Base-by-base conservation (phyloP, 2,329 filamentous ascomycete species). In the Xylogone sp. region DNA sequence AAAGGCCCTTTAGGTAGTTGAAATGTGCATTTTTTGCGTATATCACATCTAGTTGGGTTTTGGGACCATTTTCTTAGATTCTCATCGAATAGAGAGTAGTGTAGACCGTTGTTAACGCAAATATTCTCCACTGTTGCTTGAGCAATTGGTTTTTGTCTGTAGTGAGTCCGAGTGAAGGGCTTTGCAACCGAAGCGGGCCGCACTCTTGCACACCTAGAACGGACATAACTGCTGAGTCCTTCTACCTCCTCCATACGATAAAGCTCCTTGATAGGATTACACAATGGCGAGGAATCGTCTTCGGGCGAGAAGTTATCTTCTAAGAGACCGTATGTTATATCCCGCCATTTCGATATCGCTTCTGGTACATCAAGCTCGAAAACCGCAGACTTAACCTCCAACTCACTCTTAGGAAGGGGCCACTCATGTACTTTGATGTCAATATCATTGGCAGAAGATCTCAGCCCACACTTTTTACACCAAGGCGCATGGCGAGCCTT, bases 351-450 rank as follows among this genome's bases (percentile, higher is more conserved):
- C 0, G 59, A 59, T 29, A 79, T 75, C 0, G 59, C 22, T 0
- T 20, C 3, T 0, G 80, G 79, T 0, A 72, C 54, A 0, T 57
- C 48, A 0, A 84, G 63, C 55, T 84, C 81, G 46, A 84, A 84
- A 0, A 84, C 68, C 0, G 71, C 69, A 0, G 76, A 68, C 51
- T 77, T 74, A 0, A 69, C 69, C 10, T 68, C 22, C 0, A 53
- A 5, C 0, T 43, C 0, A 0, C 68, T 16, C 16, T 12, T 20
- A 0, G 79, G 74, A 0, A 85, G 65, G 0, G 82, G 81, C 79
- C 79, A 83, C 58, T 86, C 82, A 55, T 81, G 69, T 8, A 80
- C 60, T 0, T 42, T 1, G 7, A 86, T 82, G 0, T 21, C 34
- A 0, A 86, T 51, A 0, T 3, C 2, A 0, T 68, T 44, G 0